Evolutionary conservation across 768 basidiomycete species (phyloP).

Genomic region (Pleurotus platypus): DNA sequence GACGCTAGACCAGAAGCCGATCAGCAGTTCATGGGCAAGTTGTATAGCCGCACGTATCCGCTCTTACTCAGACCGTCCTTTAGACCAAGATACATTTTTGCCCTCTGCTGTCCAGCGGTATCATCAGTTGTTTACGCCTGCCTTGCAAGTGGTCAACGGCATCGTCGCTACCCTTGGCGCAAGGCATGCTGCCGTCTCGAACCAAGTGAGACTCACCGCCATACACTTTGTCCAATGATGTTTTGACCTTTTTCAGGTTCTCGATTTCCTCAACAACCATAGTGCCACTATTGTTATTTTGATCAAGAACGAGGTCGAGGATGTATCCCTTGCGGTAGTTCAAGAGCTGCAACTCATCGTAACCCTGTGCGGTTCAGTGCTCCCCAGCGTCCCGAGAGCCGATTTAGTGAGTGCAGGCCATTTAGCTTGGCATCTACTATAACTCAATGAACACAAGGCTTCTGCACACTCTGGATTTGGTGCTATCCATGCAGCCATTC

Average conservation of each 20-base stretch:
- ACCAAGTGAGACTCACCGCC: conserved; percentile 48
- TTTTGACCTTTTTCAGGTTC: conserved; percentile 40
- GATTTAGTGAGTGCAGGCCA: conserved; percentile 62
- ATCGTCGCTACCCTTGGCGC: conserved; percentile 75
- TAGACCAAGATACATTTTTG: conserved; percentile 84
- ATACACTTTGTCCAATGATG: no score
- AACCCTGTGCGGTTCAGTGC: conserved; percentile 61
- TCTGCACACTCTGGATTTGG: conserved; percentile 81
- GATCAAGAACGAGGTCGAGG: conserved; percentile 68
- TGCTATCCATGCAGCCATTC: conserved; percentile 75
- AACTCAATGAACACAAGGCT: conserved; percentile 24
- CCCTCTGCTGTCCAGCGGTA: conserved; percentile 86
- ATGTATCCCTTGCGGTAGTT: conserved; percentile 59
- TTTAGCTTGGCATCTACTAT: not conserved
- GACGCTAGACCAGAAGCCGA: conserved; percentile 83
- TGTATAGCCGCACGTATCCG: not conserved
- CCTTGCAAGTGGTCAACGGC: conserved; percentile 75
- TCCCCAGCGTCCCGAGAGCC: conserved; percentile 68
- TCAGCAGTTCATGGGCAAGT: conserved; percentile 75
- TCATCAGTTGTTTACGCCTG: conserved; percentile 87
- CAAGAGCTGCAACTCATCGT: conserved; percentile 82
- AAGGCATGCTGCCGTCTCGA: conserved; percentile 61
- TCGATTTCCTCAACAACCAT: conserved; percentile 81
- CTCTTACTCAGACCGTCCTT: not conserved
- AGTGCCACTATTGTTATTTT: conserved; percentile 81